Conservation (phyloP, 2,329 filamentous ascomycete species). For the Alternaria ethzedia region DNA sequence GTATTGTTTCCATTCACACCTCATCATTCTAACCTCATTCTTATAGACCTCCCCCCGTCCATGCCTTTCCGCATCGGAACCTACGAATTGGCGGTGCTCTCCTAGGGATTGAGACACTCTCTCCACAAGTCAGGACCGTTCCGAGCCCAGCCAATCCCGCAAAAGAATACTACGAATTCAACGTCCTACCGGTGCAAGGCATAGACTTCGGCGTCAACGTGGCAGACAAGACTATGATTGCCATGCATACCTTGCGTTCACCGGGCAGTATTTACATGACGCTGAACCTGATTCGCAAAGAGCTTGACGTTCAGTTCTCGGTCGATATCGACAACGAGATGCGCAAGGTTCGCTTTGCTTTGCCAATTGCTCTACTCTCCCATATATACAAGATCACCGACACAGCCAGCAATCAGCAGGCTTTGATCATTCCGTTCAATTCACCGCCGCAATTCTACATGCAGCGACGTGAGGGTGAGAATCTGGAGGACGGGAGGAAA, state of each 20-base stretch:
- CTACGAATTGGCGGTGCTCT: constrained; percentile 9
- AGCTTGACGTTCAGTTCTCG: constrained; percentile 56
- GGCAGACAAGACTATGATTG: constrained; percentile 62
- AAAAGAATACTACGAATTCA: constrained; percentile 33
- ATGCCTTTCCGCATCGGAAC: constrained; percentile 5
- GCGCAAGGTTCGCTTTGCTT: constrained; percentile 50
- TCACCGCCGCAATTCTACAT: constrained; percentile 54
- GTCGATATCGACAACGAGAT: constrained; percentile 24
- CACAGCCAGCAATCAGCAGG: background rate
- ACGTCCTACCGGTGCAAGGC: constrained; percentile 44
- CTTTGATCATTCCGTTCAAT: constrained; percentile 45
- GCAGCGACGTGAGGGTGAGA: constrained; percentile 26
- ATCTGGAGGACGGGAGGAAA: constrained; percentile 5
- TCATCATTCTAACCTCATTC: too few relatives aligned
- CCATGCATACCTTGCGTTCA: constrained; percentile 58
- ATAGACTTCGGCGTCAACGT: constrained; percentile 69
- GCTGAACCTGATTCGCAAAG: constrained; percentile 53
- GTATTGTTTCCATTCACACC: background rate
- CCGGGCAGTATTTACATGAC: constrained; percentile 41
- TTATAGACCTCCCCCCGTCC: constrained; percentile 21
- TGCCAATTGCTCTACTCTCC: constrained; percentile 55
- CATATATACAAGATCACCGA: constrained; percentile 44
- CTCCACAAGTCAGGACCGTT: constrained; percentile 10
- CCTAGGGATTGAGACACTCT: constrained; percentile 11
- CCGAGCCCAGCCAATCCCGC: constrained; percentile 31